Conservation (phyloP, 1,284 basidiomycete genomes). For the Dichomitus squalens region DNA sequence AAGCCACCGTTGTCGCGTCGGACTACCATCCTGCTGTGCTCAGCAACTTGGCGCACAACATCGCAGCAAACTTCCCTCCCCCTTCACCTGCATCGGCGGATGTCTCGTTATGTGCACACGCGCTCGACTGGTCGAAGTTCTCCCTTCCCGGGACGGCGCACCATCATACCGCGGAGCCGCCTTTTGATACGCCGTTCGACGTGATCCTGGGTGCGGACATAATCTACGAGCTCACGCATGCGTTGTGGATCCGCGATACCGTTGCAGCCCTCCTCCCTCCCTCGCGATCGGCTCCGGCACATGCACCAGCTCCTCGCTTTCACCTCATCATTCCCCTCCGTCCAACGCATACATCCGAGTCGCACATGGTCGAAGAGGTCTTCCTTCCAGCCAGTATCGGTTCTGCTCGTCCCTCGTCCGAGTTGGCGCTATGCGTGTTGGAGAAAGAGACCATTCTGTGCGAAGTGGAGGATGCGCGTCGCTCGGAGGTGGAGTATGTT, state of each 20-base stretch:
- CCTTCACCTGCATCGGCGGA: neutral
- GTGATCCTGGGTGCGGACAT: conserved; percentile 76
- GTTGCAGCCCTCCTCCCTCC: conserved; percentile 55
- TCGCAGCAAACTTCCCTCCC: conserved; percentile 57
- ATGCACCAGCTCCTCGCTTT: conserved; percentile 43
- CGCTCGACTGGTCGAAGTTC: conserved; percentile 73
- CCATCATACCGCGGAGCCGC: conserved; percentile 18
- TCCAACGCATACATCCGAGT: conserved; percentile 62
- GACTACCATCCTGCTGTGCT: conserved; percentile 82
- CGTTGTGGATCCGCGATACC: conserved; percentile 64
- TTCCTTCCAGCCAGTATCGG: conserved; percentile 42
- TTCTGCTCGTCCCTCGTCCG: neutral
- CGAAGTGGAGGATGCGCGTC: conserved; percentile 41
- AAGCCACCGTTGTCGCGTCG: conserved; percentile 63
- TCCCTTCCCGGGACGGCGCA: conserved; percentile 16
- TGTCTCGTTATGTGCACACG: conserved; percentile 37
- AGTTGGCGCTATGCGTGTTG: conserved; percentile 41
- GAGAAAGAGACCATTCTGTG: conserved; percentile 57
- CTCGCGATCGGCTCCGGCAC: conserved; percentile 33
- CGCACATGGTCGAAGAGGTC: conserved; percentile 53
- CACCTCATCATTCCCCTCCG: conserved; percentile 79
- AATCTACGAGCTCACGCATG: conserved; percentile 72
- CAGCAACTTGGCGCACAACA: conserved; percentile 70
- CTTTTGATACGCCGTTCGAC: conserved; percentile 55
- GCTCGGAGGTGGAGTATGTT: conserved; percentile 55